Base-by-base conservation (phyloP, 1,139 yeast genomes). In the Debaryomyces fabryi region DNA sequence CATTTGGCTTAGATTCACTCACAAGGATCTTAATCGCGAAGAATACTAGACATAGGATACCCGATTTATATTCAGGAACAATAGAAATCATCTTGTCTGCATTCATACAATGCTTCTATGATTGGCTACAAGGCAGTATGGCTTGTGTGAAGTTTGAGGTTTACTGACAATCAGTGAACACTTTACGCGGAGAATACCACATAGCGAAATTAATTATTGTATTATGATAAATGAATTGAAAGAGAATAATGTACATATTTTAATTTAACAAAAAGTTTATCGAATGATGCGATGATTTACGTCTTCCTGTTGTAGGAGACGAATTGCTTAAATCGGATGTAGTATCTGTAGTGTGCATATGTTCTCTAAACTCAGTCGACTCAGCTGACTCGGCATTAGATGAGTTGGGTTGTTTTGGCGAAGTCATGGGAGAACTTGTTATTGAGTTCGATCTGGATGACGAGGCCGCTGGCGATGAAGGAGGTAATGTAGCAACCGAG, bases 201-300 rank as follows among this genome's bases (percentile, higher is more conserved):
- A 15, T 9, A 32, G 18, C 35, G 7, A 16, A 32, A 32, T 16
- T 15, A 9, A 32, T 15, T 15, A 32, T 32, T 32, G 8, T 40
- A 40, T 40, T 30, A 30, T 18, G n/a, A 24, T 21, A 12, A 29
- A 40, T 15, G 43, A 40, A 40, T 15, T 40, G 33, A 40, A 40
- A 20, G 36, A 30, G 13, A 12, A 37, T 37, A 40, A 13, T 40
- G n/a, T 40, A 42, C 45, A 42, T 27, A 15, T n/a, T 13, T 38
- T 47, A 54, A 40, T 54, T 54, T 25, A 54, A 45, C 35, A 54
- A 46, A 39, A 52, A 64, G 47, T 57, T 63, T 24, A 69, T 68
- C 9, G 70, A 63, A 50, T 67, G 72, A 42, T 59, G 62, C 18
- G 64, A 55, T 44, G 38, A 35, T 64, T 61, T 51, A 60, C 64